These are phyloP conservation scores for Phytophthora ohioensis DNA, from an alignment of 352 stramenopile genomes.

Conservation along the genomic window DNA sequence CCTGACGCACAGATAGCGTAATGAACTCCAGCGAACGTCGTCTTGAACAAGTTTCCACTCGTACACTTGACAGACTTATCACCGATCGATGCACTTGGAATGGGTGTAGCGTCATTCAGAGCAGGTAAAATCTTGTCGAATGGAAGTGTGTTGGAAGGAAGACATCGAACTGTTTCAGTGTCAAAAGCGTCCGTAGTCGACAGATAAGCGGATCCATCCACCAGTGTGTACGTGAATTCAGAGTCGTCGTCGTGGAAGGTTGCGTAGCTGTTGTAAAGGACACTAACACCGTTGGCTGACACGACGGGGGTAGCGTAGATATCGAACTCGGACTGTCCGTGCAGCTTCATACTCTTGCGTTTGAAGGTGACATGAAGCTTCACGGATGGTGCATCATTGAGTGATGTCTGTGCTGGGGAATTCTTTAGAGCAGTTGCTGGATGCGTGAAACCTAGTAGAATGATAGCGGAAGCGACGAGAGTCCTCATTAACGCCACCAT, in stretches of 20 bases:
- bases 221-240: constrained; percentile 32
- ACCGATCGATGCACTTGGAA: constrained; percentile 32
- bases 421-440: neutral
- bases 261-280: constrained; percentile 40
- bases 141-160: constrained; percentile 27
- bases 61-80: constrained; percentile 30
- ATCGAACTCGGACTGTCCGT: constrained; percentile 39
- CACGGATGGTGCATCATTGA: constrained; percentile 31
- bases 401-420: neutral
- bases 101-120: constrained; percentile 26
- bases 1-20: constrained; percentile 43
- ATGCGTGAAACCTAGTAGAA: neutral
- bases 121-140: constrained; percentile 42
- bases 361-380: constrained; percentile 43
- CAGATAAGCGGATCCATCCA: constrained; percentile 37
- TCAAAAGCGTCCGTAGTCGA: constrained; percentile 7
- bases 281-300: constrained; percentile 5
- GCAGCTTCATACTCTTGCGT: constrained; percentile 36
- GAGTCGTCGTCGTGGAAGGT: constrained; percentile 24
- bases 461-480: neutral
- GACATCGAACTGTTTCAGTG: constrained; percentile 26
- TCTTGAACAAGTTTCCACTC: constrained; percentile 42
- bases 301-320: constrained; percentile 39
- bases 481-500: neutral
- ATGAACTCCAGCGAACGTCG: constrained; percentile 36